Percentiles rank a stretch among this genome's conserved stretches.
Evolutionary conservation across 495 filamentous ascomycete species (phyloP).

Genomic region (Cercophora samala): DNA sequence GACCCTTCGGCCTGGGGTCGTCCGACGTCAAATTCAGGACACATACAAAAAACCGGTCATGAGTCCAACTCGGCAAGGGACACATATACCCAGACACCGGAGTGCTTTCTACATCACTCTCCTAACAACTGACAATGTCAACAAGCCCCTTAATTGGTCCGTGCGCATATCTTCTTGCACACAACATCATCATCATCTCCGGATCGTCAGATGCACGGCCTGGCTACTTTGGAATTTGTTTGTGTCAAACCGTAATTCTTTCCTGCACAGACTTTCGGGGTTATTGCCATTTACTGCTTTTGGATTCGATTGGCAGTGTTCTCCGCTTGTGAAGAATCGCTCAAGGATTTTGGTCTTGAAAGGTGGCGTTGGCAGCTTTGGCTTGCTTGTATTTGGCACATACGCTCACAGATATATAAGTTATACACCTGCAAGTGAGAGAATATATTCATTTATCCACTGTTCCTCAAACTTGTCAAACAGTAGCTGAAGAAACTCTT

Average conservation of each 20-base stretch:
- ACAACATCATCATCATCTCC: background rate
- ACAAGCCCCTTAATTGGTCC: background rate
- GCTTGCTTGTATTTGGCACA: too few species aligned
- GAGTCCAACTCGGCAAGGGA: background rate
- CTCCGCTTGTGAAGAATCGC: too few species aligned
- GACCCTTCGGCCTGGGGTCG: background rate
- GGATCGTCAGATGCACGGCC: background rate
- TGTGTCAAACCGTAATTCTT: background rate
- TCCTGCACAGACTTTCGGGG: background rate
- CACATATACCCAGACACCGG: background rate
- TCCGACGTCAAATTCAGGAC: background rate
- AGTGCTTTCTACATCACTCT: background rate
- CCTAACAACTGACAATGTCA: background rate
- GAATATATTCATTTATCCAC: too few species aligned
- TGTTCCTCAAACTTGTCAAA: too few species aligned
- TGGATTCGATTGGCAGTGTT: background rate
- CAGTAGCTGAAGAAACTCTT: too few species aligned
- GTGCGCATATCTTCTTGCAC: background rate
- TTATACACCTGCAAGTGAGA: too few species aligned
- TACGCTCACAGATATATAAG: too few species aligned
- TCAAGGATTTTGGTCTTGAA: background rate
- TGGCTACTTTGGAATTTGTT: background rate
- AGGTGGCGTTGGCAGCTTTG: too few species aligned
- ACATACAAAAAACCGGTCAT: background rate
- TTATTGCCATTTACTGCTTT: background rate